Evolutionary conservation across 1,284 basidiomycete species (phyloP), one percentile per base, ranked within the genome.

Genomic region (Boletus sp.): DNA sequence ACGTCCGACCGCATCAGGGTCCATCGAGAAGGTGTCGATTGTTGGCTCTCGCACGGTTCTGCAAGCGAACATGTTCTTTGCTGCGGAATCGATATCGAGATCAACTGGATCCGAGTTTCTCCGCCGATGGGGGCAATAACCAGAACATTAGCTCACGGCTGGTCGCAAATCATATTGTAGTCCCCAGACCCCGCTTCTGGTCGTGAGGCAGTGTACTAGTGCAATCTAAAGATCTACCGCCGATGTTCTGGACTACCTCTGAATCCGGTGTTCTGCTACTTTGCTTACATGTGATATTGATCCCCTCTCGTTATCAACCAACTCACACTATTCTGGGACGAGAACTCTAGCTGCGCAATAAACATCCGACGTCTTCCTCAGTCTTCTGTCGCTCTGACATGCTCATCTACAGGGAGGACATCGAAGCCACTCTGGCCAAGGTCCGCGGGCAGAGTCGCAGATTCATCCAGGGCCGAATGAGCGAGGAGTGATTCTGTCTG

Each of bases 381-480:
- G 27, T 52, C 43, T 36, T 53, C 55, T 25, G 32, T 47, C 19
- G 54, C 44, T 51, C 64, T 60, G 17, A 69, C 70, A 57, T 75
- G 74, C 45, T 75, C 70, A 27, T 74, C 69, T 50, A 70, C 70
- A 19, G 84, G 84, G 16, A 87, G 69, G 32, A 87, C 82, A 61
- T 88, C 84, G 61, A 72, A 88, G 25, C 85, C 85, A 57, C 81
- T 72, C 61, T 76, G 80, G 8, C 84, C 85, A 23, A 87, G 69
- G 59, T 87, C 84, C 9, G 76, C 79, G n/a, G 88, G 88, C 20
- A 89, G 72, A 13, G 69, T 71, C 19, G 88, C 85, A 0, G 88
- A 88, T 64, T 89, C 87, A 50, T 88, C 84, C 48, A 88, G 67
- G 37, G 61, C 69, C 52, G 63, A 75, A 50, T 62, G 70, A 51